Conservation (phyloP, 2,329 filamentous ascomycete species). For the Neonectria faginata region DNA sequence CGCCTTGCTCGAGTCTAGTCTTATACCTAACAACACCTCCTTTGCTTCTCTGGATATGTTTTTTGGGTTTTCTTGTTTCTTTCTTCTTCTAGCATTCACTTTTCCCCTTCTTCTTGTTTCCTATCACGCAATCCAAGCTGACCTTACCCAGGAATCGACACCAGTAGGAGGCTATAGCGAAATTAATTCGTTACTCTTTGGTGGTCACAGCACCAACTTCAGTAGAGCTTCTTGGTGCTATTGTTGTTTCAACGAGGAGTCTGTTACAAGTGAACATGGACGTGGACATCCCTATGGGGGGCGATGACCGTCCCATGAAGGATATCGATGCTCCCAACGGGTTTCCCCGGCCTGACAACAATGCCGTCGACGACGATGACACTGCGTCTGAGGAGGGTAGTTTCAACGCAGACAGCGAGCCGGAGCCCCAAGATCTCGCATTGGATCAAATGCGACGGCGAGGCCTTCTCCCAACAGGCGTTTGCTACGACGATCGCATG, state of each 20-base stretch:
- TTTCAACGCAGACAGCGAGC: slow-evolving; percentile 51
- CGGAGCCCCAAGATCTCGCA: slow-evolving; percentile 53
- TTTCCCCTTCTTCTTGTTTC: too few relatives aligned
- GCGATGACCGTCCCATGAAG: slow-evolving; percentile 58
- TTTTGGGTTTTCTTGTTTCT: not conserved
- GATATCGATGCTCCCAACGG: slow-evolving; percentile 52
- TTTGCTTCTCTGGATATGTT: not conserved
- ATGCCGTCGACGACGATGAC: slow-evolving; percentile 49
- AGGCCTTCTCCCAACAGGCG: slow-evolving; percentile 75
- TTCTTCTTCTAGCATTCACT: not conserved
- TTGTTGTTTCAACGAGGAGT: not conserved
- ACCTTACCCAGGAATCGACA: slow-evolving; percentile 2
- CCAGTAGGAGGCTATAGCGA: slow-evolving; percentile 1
- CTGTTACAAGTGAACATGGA: slow-evolving; percentile 15
- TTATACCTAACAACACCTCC: not conserved
- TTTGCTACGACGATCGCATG: slow-evolving; percentile 95
- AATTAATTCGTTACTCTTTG: not conserved
- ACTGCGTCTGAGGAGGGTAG: slow-evolving; percentile 50
- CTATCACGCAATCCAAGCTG: not conserved
- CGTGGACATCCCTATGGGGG: slow-evolving; percentile 52
- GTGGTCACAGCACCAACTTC: not conserved
- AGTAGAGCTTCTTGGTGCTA: not conserved
- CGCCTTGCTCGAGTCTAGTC: too few relatives aligned
- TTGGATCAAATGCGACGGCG: slow-evolving; percentile 55
- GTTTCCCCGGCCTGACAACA: slow-evolving; percentile 30